A percentile compares a stretch with the other conserved stretches of the same genome.
Evolutionary conservation across 805 yeast species (phyloP).

Genomic region (Saitoella complicata): DNA sequence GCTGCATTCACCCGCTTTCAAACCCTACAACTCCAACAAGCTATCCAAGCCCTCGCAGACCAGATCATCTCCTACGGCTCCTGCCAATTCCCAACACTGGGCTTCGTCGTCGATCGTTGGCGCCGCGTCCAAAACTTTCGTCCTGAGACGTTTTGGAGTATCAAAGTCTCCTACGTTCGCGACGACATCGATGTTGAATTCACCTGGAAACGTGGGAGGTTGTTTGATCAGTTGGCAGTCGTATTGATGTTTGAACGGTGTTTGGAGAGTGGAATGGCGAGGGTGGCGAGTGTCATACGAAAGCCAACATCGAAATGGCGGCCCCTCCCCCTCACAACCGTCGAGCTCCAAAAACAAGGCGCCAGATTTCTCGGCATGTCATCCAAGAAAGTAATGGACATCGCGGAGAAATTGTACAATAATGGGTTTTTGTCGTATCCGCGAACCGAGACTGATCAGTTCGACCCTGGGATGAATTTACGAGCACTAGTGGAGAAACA

Average conservation of each 20-base stretch:
- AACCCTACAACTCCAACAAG: slow-evolving; percentile 28
- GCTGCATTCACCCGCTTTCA: slow-evolving; percentile 72
- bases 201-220: slow-evolving; percentile 50
- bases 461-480: slow-evolving; percentile 64
- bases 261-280: slow-evolving; percentile 31
- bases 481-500: slow-evolving; percentile 46
- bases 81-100: slow-evolving; percentile 94
- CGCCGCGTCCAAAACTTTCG: slow-evolving; percentile 54
- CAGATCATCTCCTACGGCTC: slow-evolving; percentile 62
- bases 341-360: slow-evolving; percentile 78
- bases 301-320: slow-evolving; percentile 59
- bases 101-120: slow-evolving; percentile 87
- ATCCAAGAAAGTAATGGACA: slow-evolving; percentile 30
- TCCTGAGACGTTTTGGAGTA: slow-evolving; percentile 68
- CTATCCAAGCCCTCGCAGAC: slow-evolving; percentile 13
- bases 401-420: slow-evolving; percentile 74
- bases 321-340: slow-evolving; percentile 89
- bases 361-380: slow-evolving; percentile 55
- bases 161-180: slow-evolving; percentile 29
- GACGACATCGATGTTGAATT: slow-evolving; percentile 26
- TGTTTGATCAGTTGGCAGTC: slow-evolving; percentile 59
- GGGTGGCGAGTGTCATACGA: slow-evolving; percentile 33
- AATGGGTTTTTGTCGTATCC: slow-evolving; percentile 85
- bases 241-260: slow-evolving; percentile 54
- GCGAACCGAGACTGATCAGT: slow-evolving; percentile 88